phyloP scores from a whole-genome alignment of 2,329 filamentous ascomycete species.

The Cercospora janseana region DNA sequence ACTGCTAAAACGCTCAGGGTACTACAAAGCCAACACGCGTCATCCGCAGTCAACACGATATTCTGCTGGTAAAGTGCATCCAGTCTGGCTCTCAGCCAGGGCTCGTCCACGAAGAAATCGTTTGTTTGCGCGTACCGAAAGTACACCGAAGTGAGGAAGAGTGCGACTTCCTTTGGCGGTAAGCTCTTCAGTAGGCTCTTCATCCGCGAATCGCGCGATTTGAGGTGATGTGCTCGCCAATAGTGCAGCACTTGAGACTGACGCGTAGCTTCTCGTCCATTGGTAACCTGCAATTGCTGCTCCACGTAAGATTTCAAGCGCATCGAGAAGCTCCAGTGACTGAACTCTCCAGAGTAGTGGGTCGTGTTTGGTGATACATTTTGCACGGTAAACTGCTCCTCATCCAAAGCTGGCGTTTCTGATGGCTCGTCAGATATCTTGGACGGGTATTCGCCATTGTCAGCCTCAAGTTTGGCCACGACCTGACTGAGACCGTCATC shows the following conservation, averaged over 20 bases:
- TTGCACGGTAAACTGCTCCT: constrained; percentile 23
- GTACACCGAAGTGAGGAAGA: constrained; percentile 45
- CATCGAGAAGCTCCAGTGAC: constrained; percentile 47
- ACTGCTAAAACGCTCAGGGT: constrained; percentile 42
- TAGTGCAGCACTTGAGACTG: constrained; percentile 36
- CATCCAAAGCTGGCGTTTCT: constrained; percentile 39
- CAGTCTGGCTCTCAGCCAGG: constrained; percentile 43
- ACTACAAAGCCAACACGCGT: constrained; percentile 43
- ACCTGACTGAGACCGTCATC: constrained; percentile 18
- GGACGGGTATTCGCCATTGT: constrained; percentile 4
- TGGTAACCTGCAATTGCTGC: constrained; percentile 33
- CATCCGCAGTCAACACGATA: constrained; percentile 38
- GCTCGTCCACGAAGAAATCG: constrained; percentile 46
- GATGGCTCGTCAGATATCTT: constrained; percentile 25
- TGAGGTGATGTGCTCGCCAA: constrained; percentile 45
- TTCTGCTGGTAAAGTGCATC: constrained; percentile 41
- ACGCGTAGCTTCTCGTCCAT: constrained; percentile 8
- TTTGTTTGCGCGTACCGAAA: constrained; percentile 47
- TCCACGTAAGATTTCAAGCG: constrained; percentile 46
- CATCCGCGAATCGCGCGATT: constrained; percentile 42
- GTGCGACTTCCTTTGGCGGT: constrained; percentile 46
- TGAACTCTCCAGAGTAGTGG: constrained; percentile 48
- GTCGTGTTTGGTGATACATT: constrained; percentile 15
- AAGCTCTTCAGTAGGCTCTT: constrained; percentile 42
- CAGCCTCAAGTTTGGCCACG: constrained; percentile 18